phyloP scores from a whole-genome alignment of 1,284 basidiomycete species.

The Fomitopsis schrenkii region DNA sequence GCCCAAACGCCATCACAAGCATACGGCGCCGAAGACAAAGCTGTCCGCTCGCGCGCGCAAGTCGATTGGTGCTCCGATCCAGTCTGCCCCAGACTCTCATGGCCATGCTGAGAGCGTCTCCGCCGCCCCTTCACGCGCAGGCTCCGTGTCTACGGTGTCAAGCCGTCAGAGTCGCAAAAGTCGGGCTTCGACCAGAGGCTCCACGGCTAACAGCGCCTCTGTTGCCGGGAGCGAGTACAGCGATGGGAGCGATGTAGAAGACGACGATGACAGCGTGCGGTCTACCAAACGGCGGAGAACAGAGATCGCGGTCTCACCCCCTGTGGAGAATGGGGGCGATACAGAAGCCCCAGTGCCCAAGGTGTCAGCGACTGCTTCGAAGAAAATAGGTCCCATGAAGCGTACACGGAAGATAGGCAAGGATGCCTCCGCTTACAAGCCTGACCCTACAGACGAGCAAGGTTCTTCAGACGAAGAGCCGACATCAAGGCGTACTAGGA shows the following conservation, averaged over 20 bases:
- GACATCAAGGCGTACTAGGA: conserved; percentile 17
- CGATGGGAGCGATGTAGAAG: conserved; percentile 11
- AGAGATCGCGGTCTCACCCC: neutral
- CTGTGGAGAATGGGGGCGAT: neutral
- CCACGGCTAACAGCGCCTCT: conserved; percentile 12
- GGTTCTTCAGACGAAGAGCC: conserved; percentile 19
- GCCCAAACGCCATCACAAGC: conserved; percentile 12
- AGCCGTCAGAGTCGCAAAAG: conserved; percentile 7
- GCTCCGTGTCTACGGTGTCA: conserved; percentile 18
- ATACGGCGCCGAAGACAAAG: conserved; percentile 32
- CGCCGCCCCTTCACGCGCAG: conserved; percentile 13
- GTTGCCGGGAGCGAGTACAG: conserved; percentile 18
- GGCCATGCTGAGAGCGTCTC: conserved; percentile 11
- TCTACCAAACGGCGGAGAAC: conserved; percentile 14
- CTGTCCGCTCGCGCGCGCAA: conserved; percentile 3
- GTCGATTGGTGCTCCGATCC: conserved; percentile 18
- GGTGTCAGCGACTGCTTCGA: neutral
- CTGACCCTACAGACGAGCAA: conserved; percentile 26
- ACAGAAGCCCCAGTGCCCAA: neutral
- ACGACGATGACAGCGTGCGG: conserved; percentile 5
- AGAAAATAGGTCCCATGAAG: conserved; percentile 5
- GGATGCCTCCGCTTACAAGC: conserved; percentile 40
- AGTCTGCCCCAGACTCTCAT: conserved; percentile 12
- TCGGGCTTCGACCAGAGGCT: conserved; percentile 7
- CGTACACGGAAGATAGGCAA: conserved; percentile 28